Base-by-base conservation (phyloP, 306 rosid genomes). In the Fragaria vesca region DNA sequence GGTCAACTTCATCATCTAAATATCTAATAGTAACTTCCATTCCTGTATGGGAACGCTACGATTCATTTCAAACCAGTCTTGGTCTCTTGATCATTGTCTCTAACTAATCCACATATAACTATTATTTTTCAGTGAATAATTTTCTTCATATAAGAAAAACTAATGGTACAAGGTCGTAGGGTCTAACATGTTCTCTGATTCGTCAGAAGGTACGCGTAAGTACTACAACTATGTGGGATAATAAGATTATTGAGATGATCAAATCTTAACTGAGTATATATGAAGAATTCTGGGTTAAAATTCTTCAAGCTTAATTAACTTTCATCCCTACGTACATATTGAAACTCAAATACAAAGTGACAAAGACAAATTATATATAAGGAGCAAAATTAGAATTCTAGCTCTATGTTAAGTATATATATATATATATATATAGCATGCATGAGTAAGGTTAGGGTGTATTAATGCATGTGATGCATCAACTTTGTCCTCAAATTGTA, bases 31-130 rank as follows among this genome's bases (percentile, higher is more conserved):
- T 60, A 26, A 11, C 2, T 60, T 60, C 32, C 21, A 62, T 38
- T 60, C 21, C 30, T 38, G 17, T 26, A 65, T 74, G 71, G 75
- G 83, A 80, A 80, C 80, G 28, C 72, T 7, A 40, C 0, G n/a
- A 62, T 62, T 38, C 72, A 38, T 12, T 47, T 72, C 80, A 75
- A 67, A 46, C 76, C 15, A 12, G 62, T 74, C 65, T 74, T 74
- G 20, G 66, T 60, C 66, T 32, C 34, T 32, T 32, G 34, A 32
- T 32, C 34, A 32, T 60, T 54, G 42, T 54, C 2, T 60, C 79
- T 67, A 26, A 67, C 55, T 45, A 48, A 54, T 74, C 47, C 57
- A 12, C 69, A 54, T n/a, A 30, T 55, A 71, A 72, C 24, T 50
- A 65, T 58, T 54, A 13, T 16, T 18, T 4, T 6, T 38, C 43